phyloP scores from a whole-genome alignment of 2,329 filamentous ascomycete species.

The Fonsecaea nubica region DNA sequence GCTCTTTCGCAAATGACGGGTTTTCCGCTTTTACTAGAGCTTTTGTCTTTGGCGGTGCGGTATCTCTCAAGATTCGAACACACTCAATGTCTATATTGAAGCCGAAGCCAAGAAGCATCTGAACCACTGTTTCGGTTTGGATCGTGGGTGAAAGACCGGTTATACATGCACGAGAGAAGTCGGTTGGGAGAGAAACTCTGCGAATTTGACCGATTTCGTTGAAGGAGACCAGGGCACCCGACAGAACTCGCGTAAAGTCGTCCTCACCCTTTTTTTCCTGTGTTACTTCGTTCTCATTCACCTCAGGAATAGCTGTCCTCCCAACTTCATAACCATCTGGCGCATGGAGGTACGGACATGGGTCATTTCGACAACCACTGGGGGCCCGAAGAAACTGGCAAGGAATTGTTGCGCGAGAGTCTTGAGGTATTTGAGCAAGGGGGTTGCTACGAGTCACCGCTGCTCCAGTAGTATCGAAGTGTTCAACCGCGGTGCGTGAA shows the following conservation, averaged over 20 bases:
- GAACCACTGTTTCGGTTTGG: constrained; percentile 30
- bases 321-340: background rate
- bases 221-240: constrained; percentile 38
- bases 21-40: constrained; percentile 37
- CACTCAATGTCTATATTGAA: constrained; percentile 34
- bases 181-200: constrained; percentile 40
- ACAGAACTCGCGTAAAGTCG: constrained; percentile 38
- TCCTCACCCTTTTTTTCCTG: constrained; percentile 32
- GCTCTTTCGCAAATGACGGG: constrained; percentile 37
- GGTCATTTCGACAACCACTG: constrained; percentile 18
- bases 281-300: constrained; percentile 32
- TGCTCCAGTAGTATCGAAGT: constrained; percentile 10
- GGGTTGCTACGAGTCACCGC: too few species aligned
- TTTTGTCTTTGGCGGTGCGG: background rate
- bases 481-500: constrained; percentile 8
- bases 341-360: constrained; percentile 16
- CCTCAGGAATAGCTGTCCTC: constrained; percentile 13
- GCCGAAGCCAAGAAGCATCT: constrained; percentile 30
- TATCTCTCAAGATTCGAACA: constrained; percentile 28
- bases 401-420: constrained; percentile 11
- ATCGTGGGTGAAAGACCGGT: constrained; percentile 33
- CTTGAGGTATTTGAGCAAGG: constrained; percentile 5
- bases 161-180: constrained; percentile 41
- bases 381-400: constrained; percentile 17
- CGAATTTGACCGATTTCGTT: constrained; percentile 37